A percentile compares a stretch with the other conserved stretches of the same genome.
phyloP scores from a whole-genome alignment of 2,329 filamentous ascomycete genomes.

The Paecilomyces variotii region DNA sequence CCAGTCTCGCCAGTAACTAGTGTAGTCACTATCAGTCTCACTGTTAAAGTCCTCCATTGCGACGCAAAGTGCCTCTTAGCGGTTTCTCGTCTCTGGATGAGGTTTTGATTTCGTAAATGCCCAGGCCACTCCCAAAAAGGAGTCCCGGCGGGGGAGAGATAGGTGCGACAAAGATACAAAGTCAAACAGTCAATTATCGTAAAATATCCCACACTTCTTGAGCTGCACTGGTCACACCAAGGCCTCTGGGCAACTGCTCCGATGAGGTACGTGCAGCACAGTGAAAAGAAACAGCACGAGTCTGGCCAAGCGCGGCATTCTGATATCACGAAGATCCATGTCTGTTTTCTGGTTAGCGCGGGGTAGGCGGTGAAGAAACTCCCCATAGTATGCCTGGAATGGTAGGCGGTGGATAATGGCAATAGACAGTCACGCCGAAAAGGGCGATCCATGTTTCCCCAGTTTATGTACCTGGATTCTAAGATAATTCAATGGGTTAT shows the following conservation, averaged over 20 bases:
- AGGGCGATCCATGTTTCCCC: not conserved
- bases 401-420: not conserved
- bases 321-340: conserved; percentile 9
- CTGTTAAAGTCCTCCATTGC: conserved; percentile 95
- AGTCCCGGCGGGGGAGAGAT: not conserved
- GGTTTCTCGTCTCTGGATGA: not conserved
- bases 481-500: not conserved
- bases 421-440: not conserved
- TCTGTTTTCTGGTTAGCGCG: conserved; percentile 16
- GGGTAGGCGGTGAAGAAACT: conserved; percentile 17
- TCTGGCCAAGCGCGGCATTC: not conserved
- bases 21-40: conserved; percentile 97
- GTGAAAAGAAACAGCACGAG: not conserved
- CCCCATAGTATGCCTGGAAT: not conserved
- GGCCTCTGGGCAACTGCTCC: not conserved
- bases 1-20: conserved; percentile 99
- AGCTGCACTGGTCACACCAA: not conserved
- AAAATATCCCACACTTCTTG: not conserved
- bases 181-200: not conserved
- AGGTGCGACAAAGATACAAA: not conserved
- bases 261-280: not conserved
- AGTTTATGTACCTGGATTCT: not conserved
- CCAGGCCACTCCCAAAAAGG: not conserved
- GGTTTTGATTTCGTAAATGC: not conserved
- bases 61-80: conserved; percentile 4